Percentiles rank a stretch among this genome's conserved stretches.
Conservation (phyloP, 495 filamentous ascomycete genomes). For the Polyplosphaeria fusca region DNA sequence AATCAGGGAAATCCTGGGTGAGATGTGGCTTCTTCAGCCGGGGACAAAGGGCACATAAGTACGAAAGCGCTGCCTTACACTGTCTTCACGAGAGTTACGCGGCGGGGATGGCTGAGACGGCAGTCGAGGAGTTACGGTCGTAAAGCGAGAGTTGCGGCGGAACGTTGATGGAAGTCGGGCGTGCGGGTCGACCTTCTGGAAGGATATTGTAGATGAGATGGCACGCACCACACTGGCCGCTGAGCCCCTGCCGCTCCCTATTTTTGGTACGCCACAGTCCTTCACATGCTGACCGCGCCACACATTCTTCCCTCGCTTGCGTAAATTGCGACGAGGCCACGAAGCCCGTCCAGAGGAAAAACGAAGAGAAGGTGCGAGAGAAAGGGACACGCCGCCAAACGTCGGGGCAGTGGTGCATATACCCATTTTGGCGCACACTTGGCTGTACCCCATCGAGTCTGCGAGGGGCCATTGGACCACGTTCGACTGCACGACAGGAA, state of each 20-base stretch:
- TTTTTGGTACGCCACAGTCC: slow-evolving; percentile 2
- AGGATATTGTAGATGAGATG: too few species aligned
- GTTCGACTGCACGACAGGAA: slow-evolving; percentile 9
- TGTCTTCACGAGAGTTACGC: background rate
- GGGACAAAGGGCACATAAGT: background rate
- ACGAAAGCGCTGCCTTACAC: slow-evolving; percentile 22
- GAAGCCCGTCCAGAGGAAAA: slow-evolving; percentile 4
- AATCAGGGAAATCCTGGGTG: background rate
- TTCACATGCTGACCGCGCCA: slow-evolving; percentile 10
- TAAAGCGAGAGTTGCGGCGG: background rate
- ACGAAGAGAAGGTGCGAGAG: slow-evolving; percentile 1
- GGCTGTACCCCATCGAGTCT: background rate
- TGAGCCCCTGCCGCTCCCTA: slow-evolving; percentile 17
- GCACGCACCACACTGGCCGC: too few species aligned
- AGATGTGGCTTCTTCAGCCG: slow-evolving; percentile 15
- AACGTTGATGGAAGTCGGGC: slow-evolving; percentile 1
- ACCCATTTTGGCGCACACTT: background rate
- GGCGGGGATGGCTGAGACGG: slow-evolving; percentile 22
- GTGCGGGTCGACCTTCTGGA: too few species aligned
- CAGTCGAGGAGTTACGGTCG: background rate
- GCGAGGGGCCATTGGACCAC: slow-evolving; percentile 30
- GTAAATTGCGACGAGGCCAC: too few species aligned
- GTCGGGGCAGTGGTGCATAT: background rate
- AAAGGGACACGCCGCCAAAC: background rate
- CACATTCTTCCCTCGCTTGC: too few species aligned